Base-by-base conservation (phyloP, 192 early-diverging fungal species). In the Backusella liffmaniae region DNA sequence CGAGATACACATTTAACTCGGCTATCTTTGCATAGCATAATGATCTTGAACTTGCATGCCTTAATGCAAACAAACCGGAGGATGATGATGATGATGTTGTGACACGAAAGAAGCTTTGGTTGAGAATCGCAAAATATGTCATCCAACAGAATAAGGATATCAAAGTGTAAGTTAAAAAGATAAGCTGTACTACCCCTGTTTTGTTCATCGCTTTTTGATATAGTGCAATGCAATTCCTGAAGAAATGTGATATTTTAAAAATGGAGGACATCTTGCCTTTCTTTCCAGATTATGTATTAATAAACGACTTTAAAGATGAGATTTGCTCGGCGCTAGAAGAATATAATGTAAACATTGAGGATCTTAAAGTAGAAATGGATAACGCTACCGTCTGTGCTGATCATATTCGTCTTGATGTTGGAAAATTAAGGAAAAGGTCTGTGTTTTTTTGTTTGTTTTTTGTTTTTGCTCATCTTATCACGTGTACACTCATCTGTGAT, bases 211-310 rank as follows among this genome's bases (percentile, higher is more conserved):
- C 36, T 23, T 13, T 32, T 73, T 49, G 44, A 34, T 53, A 42
- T 74, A 94, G 93, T 7, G 98, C 95, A 13, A 94, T 98, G 86
- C 88, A 93, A 16, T 92, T 95, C 73, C 79, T 97, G 72, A 88
- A 88, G 32, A 84, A 92, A 42, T 92, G 93, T 32, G 92, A 96
- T 46, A 78, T 96, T 7, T 84, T 97, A 51, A 95, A 94, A 62
- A 94, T 99, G 62, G 96, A 97, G 77, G 96, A 99, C 80, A 94
- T 99, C 70, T 81, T 99, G 70, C 97, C 96, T 5, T 97, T 94
- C 81, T 99, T 99, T 79, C 98, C 97, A 0, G 98, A 98, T 75
- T 98, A 98, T 85, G 94, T 96, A 1, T 85, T 94, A 0, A 98
- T 99, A 79, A 95, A 99, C 75, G 94, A 98, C 75, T 97, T 99